Evolutionary conservation across 352 stramenopile species (phyloP), one percentile per base, ranked within the genome.

Genomic region (Phytophthora idaei): DNA sequence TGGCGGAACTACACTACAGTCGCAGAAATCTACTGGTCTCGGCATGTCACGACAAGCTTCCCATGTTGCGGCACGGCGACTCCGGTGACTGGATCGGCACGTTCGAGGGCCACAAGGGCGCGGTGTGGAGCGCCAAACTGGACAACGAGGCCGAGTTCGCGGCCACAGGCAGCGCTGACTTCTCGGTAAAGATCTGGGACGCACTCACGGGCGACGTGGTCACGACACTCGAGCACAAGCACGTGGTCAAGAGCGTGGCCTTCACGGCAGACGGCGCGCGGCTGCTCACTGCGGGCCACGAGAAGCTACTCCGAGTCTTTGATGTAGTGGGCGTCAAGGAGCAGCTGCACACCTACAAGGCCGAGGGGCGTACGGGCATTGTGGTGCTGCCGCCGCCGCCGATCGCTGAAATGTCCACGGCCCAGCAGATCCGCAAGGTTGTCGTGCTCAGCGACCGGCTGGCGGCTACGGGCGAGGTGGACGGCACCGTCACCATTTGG

Each of bases 51-150:
- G 89, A 97, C 76, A 96, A 96, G 70, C 77, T 89, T 44, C 90
- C 89, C 36, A 97, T 97, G 89, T 76, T 97, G 49, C 87, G 90
- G 3, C 87, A 86, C 51, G 88, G 76, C 7, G 78, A 83, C 46
- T 87, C 90, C 28, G 90, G 90, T 52, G 83, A 97, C 74, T 99
- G 97, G 97, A 99, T 99, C 66, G 97, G 97, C 49, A 99, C 96
- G 6, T 99, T 98, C 57, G 79, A 93, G 28, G 97, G 97, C 47
- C 97, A 99, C 80, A 99, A 99, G 73, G 97, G 97, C 49, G 91
- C 91, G 0, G 91, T 97, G 0, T 98, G 91, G 91, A 94, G 79
- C 51, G 95, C 90, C 48, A 97, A 94, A 58, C 72, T 99, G 41
- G 93, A 98, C 73, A 64, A 72, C 0, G 74, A 84, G 5, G 92